A percentile compares a stretch with the other conserved stretches of the same genome.
Conservation (phyloP, 495 filamentous ascomycete genomes). For the Neurospora africana region DNA sequence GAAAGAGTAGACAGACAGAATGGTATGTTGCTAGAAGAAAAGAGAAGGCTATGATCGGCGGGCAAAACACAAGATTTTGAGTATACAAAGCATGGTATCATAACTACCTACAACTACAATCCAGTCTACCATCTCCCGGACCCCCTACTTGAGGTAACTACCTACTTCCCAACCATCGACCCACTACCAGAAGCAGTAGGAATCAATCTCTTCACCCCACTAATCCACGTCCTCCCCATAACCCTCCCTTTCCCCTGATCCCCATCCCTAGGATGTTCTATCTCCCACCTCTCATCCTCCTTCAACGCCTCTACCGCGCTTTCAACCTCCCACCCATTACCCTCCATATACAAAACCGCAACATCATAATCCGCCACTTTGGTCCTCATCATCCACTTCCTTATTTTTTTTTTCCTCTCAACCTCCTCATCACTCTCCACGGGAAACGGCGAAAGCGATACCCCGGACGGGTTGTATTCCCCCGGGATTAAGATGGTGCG, state of each 20-base stretch:
- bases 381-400: conserved; percentile 60
- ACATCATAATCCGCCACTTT: conserved; percentile 67
- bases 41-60: background rate
- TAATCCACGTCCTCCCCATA: conserved; percentile 6
- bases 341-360: conserved; percentile 58
- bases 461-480: conserved; percentile 41
- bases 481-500: conserved; percentile 58
- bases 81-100: background rate
- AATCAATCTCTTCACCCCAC: background rate
- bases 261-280: conserved; percentile 43
- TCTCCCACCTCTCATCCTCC: conserved; percentile 64
- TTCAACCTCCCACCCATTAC: conserved; percentile 53
- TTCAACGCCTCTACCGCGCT: conserved; percentile 48
- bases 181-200: background rate
- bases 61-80: background rate
- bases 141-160: background rate
- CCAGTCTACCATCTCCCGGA: background rate
- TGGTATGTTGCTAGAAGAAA: background rate
- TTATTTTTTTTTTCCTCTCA: conserved; percentile 50
- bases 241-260: conserved; percentile 13
- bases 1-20: background rate
- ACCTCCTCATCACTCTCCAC: conserved; percentile 61
- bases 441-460: conserved; percentile 53
- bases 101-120: background rate
- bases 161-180: background rate